phyloP scores from a whole-genome alignment of 2,329 filamentous ascomycete genomes.

The Trichophyton rubrum region DNA sequence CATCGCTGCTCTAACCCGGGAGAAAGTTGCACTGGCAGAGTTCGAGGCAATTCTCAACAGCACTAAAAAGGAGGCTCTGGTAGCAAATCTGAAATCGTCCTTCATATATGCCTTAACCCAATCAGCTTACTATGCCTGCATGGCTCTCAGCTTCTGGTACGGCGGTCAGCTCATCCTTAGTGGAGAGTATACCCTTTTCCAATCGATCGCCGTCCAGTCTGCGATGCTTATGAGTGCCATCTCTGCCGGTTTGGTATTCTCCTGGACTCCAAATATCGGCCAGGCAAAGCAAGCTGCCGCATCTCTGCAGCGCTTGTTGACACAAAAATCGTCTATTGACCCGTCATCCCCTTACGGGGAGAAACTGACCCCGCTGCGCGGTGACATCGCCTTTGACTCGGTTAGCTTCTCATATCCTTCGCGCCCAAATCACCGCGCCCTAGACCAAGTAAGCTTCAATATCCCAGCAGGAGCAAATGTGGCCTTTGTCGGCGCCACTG shows the following conservation, averaged over 20 bases:
- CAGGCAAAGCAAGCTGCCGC: constrained; percentile 50
- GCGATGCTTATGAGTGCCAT: constrained; percentile 61
- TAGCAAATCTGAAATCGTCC: constrained; percentile 36
- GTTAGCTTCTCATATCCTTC: constrained; percentile 56
- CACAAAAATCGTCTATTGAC: constrained; percentile 11
- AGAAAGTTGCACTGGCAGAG: constrained; percentile 36
- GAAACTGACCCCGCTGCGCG: constrained; percentile 12
- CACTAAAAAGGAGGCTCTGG: constrained; percentile 37
- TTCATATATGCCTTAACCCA: constrained; percentile 42
- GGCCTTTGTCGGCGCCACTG: constrained; percentile 56
- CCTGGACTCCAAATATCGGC: constrained; percentile 61
- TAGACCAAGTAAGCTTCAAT: constrained; percentile 44
- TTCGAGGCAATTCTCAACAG: constrained; percentile 39
- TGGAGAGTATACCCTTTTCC: constrained; percentile 52
- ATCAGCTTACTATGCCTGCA: constrained; percentile 43
- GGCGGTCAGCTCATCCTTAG: constrained; percentile 56
- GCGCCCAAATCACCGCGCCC: constrained; percentile 46
- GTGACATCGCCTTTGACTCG: constrained; percentile 40
- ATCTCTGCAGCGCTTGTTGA: neutral
- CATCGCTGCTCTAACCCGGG: constrained; percentile 40
- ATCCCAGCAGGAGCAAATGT: constrained; percentile 35
- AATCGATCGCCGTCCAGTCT: constrained; percentile 62
- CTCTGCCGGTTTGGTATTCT: constrained; percentile 62
- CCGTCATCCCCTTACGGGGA: constrained; percentile 9
- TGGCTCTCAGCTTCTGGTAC: constrained; percentile 67